Percentiles rank a stretch among this genome's conserved stretches.
phyloP scores from a whole-genome alignment of 768 basidiomycete species.

The Phlebiopsis gigantea region DNA sequence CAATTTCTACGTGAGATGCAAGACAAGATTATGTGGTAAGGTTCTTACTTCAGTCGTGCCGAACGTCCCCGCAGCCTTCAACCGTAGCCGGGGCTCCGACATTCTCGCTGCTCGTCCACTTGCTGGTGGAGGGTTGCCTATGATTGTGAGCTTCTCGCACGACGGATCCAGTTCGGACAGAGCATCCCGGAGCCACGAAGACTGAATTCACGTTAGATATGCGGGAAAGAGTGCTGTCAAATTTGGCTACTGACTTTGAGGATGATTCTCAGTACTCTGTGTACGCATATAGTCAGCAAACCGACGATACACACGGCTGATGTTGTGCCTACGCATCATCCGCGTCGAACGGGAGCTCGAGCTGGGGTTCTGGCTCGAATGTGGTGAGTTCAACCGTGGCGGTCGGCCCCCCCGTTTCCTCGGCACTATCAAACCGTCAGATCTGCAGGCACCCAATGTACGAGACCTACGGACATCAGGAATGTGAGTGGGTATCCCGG shows the following conservation, averaged over 20 bases:
- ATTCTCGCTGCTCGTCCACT: conserved; percentile 19
- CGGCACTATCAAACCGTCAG: conserved; percentile 39
- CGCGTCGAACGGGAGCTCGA: conserved; percentile 75
- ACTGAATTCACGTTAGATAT: conserved; percentile 31
- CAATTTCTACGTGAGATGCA: background rate
- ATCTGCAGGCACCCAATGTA: too few relatives aligned
- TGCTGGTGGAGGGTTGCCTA: conserved; percentile 56
- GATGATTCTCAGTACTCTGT: conserved; percentile 74
- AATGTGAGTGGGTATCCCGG: conserved; percentile 71
- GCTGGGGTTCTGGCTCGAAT: conserved; percentile 74
- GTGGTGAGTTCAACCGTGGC: conserved; percentile 86
- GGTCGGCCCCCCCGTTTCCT: conserved; percentile 67
- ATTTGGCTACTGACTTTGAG: conserved; percentile 53
- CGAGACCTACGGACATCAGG: conserved; percentile 56
- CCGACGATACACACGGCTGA: background rate
- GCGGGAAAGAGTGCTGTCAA: background rate
- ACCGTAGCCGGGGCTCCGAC: conserved; percentile 65
- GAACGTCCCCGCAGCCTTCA: conserved; percentile 76
- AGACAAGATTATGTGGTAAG: background rate
- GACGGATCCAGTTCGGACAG: conserved; percentile 88
- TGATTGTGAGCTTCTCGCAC: conserved; percentile 79
- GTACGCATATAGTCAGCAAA: conserved; percentile 5
- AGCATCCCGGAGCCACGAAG: conserved; percentile 92
- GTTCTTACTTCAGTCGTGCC: conserved; percentile 73
- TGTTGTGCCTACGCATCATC: conserved; percentile 2